Conservation (phyloP, 2,329 filamentous ascomycete species). For the Neopestalotiopsis sp. region DNA sequence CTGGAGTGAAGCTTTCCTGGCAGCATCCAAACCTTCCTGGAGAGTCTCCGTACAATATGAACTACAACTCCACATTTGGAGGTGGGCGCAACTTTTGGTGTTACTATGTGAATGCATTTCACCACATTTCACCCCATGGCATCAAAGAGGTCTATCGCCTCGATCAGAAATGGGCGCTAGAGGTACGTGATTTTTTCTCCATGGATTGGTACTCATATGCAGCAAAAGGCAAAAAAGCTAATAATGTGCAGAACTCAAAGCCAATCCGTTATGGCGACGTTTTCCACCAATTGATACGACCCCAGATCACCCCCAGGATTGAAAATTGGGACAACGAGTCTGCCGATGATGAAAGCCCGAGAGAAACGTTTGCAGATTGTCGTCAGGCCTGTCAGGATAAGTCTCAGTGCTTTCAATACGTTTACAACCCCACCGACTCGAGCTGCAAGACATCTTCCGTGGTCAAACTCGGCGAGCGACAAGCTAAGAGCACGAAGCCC, state of each 20-base stretch:
- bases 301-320: not conserved
- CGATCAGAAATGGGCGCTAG: conserved; percentile 43
- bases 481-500: not conserved
- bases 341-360: conserved; percentile 7
- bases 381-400: not conserved
- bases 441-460: conserved; percentile 6
- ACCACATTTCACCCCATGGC: conserved; percentile 50
- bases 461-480: not conserved
- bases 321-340: conserved; percentile 6
- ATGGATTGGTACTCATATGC: not conserved
- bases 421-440: not conserved
- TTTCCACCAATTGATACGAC: not conserved
- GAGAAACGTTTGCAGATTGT: conserved; percentile 6
- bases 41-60: conserved; percentile 45
- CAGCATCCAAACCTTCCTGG: conserved; percentile 52
- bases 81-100: conserved; percentile 52
- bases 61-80: conserved; percentile 47
- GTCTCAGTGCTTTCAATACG: conserved; percentile 5
- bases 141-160: conserved; percentile 50
- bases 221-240: too few relatives aligned
- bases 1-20: conserved; percentile 48
- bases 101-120: conserved; percentile 53
- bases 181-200: conserved; percentile 29
- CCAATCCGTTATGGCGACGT: not conserved
- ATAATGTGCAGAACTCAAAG: not conserved